Conservation (phyloP, 2,329 filamentous ascomycete species). For the Cryoendolithus antarcticus region DNA sequence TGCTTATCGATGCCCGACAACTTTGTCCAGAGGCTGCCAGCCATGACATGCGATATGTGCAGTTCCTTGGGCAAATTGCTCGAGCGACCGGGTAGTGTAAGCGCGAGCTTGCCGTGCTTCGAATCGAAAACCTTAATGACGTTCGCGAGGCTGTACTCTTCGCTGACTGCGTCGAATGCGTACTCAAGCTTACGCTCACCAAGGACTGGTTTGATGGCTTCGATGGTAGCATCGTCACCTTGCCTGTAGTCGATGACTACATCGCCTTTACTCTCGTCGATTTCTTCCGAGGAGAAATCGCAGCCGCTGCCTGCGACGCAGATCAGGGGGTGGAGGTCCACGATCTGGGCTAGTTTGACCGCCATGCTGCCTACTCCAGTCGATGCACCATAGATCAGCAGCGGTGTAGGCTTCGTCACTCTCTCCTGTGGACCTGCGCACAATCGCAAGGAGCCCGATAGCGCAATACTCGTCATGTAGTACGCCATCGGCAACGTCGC, state of each 20-base stretch:
- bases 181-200: slow-evolving; percentile 17
- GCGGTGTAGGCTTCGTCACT: slow-evolving; percentile 13
- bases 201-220: slow-evolving; percentile 18
- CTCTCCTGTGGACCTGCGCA: too few species aligned
- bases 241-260: slow-evolving; percentile 47
- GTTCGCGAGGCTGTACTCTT: slow-evolving; percentile 24
- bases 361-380: slow-evolving; percentile 47
- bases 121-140: slow-evolving; percentile 27
- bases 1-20: too few species aligned
- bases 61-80: too few species aligned
- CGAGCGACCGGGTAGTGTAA: slow-evolving; percentile 13
- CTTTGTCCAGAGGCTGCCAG: too few species aligned
- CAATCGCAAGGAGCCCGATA: too few species aligned
- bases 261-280: slow-evolving; percentile 44
- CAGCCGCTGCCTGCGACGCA: slow-evolving; percentile 43
- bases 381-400: slow-evolving; percentile 39
- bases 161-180: slow-evolving; percentile 22
- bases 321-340: slow-evolving; percentile 50
- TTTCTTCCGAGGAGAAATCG: slow-evolving; percentile 38
- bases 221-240: slow-evolving; percentile 19
- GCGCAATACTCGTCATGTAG: too few species aligned
- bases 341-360: slow-evolving; percentile 40
- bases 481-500: too few species aligned
- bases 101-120: slow-evolving; percentile 20
- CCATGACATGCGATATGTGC: too few species aligned